phyloP scores from a whole-genome alignment of 2,329 filamentous ascomycete genomes.

The Periconia sp. region DNA sequence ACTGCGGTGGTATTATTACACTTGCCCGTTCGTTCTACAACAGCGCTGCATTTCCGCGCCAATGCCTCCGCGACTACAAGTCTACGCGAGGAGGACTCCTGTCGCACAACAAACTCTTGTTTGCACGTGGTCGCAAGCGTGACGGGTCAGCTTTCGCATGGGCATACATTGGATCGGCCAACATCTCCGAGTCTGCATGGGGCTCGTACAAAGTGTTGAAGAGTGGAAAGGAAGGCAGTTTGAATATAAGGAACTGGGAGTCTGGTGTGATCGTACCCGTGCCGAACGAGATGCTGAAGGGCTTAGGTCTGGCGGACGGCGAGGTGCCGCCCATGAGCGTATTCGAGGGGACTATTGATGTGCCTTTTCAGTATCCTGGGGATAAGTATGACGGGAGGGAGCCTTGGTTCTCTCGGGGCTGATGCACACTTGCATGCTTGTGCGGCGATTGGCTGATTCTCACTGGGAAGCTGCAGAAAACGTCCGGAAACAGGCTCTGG shows the following conservation, averaged over 20 bases:
- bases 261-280: constrained; percentile 83
- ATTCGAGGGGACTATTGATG: constrained; percentile 63
- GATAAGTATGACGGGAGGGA: constrained; percentile 53
- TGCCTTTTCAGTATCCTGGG: constrained; percentile 69
- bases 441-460: no score
- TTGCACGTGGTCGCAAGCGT: constrained; percentile 37
- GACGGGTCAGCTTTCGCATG: constrained; percentile 61
- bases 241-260: constrained; percentile 88
- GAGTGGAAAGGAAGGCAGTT: constrained; percentile 69
- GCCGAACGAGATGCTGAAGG: constrained; percentile 20
- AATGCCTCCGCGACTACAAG: constrained; percentile 75
- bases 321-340: constrained; percentile 48
- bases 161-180: constrained; percentile 89
- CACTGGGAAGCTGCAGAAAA: no score
- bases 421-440: no score
- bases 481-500: no score
- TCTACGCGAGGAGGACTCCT: constrained; percentile 74
- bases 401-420: constrained; percentile 52
- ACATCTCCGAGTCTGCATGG: constrained; percentile 94
- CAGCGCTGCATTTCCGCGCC: constrained; percentile 70
- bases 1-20: constrained; percentile 79
- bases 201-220: constrained; percentile 77
- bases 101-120: constrained; percentile 81
- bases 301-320: constrained; percentile 10
- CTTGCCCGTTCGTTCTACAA: constrained; percentile 77